Conservation (phyloP, 352 stramenopile species). For the Phytophthora citrophthora region DNA sequence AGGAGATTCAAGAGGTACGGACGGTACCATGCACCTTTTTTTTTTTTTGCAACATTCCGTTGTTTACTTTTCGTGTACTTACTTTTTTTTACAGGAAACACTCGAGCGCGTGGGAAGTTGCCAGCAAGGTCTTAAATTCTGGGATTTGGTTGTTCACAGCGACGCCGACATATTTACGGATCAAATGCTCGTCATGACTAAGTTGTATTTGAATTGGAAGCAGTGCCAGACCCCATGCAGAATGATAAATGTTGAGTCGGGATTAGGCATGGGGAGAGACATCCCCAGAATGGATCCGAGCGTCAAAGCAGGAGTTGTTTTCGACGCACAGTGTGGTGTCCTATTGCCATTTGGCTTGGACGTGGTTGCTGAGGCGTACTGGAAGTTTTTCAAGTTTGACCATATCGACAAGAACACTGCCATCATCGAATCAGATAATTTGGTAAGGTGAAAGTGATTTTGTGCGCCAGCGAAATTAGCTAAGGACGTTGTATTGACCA, state of each 20-base stretch:
- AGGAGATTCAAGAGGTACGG: not conserved
- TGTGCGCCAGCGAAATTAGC: no score
- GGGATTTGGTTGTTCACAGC: not conserved
- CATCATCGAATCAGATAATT: not conserved
- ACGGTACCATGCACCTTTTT: not conserved
- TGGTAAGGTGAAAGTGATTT: not conserved
- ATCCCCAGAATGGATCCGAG: not conserved
- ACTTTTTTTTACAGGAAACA: not conserved
- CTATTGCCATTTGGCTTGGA: not conserved
- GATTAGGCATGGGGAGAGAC: not conserved
- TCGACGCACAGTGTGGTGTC: not conserved
- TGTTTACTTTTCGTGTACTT: no score
- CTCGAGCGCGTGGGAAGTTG: not conserved
- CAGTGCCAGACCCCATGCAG: not conserved
- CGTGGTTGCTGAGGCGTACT: not conserved
- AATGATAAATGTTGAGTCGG: not conserved
- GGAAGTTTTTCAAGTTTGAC: not conserved
- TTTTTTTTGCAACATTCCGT: no score
- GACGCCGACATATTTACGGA: conserved; percentile 11
- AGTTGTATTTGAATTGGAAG: not conserved
- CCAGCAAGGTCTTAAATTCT: not conserved
- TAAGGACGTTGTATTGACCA: not conserved
- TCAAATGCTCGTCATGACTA: conserved; percentile 1
- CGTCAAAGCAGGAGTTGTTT: not conserved
- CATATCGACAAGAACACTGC: not conserved